Evolutionary conservation across 257 asterid species (phyloP), one percentile per base, ranked within the genome.

Genomic region (Galeopsis tetrahit): DNA sequence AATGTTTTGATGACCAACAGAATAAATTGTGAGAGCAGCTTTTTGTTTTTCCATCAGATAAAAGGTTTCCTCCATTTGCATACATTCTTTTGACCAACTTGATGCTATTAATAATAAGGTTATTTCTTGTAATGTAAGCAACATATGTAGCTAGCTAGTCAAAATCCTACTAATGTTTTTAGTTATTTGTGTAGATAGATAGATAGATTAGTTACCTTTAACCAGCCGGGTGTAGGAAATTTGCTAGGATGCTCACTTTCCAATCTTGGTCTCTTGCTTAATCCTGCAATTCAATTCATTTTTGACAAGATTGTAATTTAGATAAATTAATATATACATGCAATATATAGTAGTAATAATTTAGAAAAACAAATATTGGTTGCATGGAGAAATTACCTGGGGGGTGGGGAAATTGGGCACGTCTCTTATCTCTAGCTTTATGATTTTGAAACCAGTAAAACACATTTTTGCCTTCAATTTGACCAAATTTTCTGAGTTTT

Each of bases 371-470:
- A 21, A 21, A 1, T 21, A 21, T 21, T 21, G 28, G 28, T 21
- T 46, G 14, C 52, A 46, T 10, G 52, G 52, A 46, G 1, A 46
- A 46, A 46, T 46, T 46, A 21, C 28, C 28, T 21, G 28, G 17
- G 51, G 51, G 2, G 51, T 9, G 4, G 51, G n/a, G 43, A 38
- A 38, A 38, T 38, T 43, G 51, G 10, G 51, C 6, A 21, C 89
- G 89, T 57, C 92, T 89, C 36, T 81, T 73, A 13, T 90, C 96
- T 77, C 96, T 90, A 0, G 96, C 95, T 49, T 90, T 90, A 58
- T 90, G 96, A 67, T 90, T 90, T 73, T 90, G 95, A 63, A 88
- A 90, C 96, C 96, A 90, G 52, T 88, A 90, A 61, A 90, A 90
- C 53, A 90, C 96, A 79, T 90, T 90, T 63, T 90, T 90, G 38